Base-by-base conservation (phyloP, 768 basidiomycete genomes). In the Macrolepiota fuliginosa region DNA sequence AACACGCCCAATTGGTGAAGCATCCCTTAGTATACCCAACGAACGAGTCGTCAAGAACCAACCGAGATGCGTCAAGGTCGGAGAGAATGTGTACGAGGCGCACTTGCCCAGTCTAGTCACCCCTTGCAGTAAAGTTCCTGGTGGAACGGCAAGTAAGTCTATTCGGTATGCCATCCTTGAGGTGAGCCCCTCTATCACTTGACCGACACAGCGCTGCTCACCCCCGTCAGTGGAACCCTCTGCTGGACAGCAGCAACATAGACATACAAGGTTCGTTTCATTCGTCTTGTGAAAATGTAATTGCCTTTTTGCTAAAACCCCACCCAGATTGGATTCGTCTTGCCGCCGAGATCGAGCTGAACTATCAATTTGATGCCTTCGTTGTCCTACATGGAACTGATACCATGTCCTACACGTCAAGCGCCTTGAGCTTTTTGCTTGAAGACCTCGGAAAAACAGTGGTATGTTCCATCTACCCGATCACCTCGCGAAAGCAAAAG, bases 381-480 rank as follows among this genome's bases (percentile, higher is more conserved):
- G 87, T 98, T 19, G 78, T 97, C 32, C 75, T 96, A 19, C 94
- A 96, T 69, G 94, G 94, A 36, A 94, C 92, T 10, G 95, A 96
- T 69, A 94, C 92, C 1, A 94, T 95, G 91, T 86, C 87, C 17
- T 96, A 94, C 73, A 89, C 90, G 7, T 86, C 94, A 7, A 94
- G 92, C 53, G 93, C 94, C 2, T 80, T 96, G 39, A 91, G 90
- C 69, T 98, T 97, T 72, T 74, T 98, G 58, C 81, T 98, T 6
- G 94, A 97, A 74, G 94, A 97, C 65, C 81, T 98, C 2, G 93
- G 94, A 52, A 95, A 94, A 76, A 94, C 92, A 1, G 90, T 95
- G 67, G 91, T 92, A 79, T 42, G 73, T 47, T 39, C 27, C 22
- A 53, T 17, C 12, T 12, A 27, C 9, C n/a, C 51, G 25, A 37